Conservation (phyloP, 495 filamentous ascomycete species). For the Bathelium albidoporum region DNA sequence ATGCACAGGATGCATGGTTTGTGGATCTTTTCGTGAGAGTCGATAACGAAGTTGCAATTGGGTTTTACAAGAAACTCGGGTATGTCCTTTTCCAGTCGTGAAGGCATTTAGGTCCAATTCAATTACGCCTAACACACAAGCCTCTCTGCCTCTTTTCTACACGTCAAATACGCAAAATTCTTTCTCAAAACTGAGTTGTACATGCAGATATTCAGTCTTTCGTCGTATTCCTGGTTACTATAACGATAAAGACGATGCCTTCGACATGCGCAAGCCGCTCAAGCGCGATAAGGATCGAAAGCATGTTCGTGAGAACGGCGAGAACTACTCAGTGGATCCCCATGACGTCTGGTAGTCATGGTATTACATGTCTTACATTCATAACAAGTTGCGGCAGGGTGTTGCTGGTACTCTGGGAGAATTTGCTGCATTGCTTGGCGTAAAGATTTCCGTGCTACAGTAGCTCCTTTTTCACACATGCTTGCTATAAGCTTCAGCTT, state of each 20-base stretch:
- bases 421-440: not conserved
- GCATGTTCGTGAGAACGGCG: conserved; percentile 74
- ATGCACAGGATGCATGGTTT: conserved; percentile 80
- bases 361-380: not conserved
- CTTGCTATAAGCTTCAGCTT: not conserved
- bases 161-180: not conserved
- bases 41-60: conserved; percentile 75
- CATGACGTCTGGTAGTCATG: conserved; percentile 67
- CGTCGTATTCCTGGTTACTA: conserved; percentile 86
- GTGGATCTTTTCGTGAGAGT: conserved; percentile 88
- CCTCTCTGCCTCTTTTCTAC: not conserved
- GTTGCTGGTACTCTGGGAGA: not conserved
- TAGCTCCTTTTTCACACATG: not conserved
- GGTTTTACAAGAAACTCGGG: conserved; percentile 83
- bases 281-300: conserved; percentile 67
- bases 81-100: conserved; percentile 35
- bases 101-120: not conserved
- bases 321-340: conserved; percentile 68
- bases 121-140: not conserved
- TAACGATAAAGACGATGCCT: conserved; percentile 84
- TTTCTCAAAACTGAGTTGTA: not conserved
- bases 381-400: not conserved
- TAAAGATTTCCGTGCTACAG: not conserved
- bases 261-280: conserved; percentile 91
- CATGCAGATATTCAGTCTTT: conserved; percentile 62